Conservation (phyloP, 2,329 filamentous ascomycete genomes). For the Nemania bipapillata region DNA sequence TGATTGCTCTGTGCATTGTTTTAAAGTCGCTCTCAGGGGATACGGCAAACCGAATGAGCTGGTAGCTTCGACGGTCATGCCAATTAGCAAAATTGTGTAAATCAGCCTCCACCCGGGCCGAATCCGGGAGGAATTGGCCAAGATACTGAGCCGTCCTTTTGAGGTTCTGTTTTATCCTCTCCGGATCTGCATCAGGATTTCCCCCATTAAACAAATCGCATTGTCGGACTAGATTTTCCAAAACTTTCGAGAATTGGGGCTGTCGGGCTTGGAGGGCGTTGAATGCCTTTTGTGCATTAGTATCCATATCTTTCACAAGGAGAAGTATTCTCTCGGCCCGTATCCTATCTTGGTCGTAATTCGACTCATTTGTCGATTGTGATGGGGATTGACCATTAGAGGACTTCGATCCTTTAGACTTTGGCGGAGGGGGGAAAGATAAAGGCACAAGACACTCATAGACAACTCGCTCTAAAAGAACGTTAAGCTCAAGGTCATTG, state of each 20-base stretch:
- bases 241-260: conserved; percentile 75
- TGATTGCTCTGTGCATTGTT: conserved; percentile 88
- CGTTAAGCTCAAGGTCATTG: conserved; percentile 86
- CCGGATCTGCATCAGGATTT: conserved; percentile 77
- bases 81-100: conserved; percentile 90
- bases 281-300: conserved; percentile 84
- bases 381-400: conserved; percentile 66
- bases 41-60: conserved; percentile 86
- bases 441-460: conserved; percentile 91
- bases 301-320: conserved; percentile 80
- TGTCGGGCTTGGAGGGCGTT: conserved; percentile 86
- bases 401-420: conserved; percentile 70
- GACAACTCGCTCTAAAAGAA: conserved; percentile 83
- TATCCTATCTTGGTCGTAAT: conserved; percentile 76
- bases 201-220: conserved; percentile 93
- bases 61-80: conserved; percentile 89
- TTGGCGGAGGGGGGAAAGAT: conserved; percentile 79
- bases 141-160: conserved; percentile 78
- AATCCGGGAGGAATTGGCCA: conserved; percentile 79
- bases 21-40: conserved; percentile 89
- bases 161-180: conserved; percentile 75
- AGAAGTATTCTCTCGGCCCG: conserved; percentile 86
- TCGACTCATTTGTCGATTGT: conserved; percentile 59
- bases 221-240: conserved; percentile 80
- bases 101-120: conserved; percentile 75